Base-by-base conservation (phyloP, 148 eudicot species). In the Amaranthus hypochondriacus region DNA sequence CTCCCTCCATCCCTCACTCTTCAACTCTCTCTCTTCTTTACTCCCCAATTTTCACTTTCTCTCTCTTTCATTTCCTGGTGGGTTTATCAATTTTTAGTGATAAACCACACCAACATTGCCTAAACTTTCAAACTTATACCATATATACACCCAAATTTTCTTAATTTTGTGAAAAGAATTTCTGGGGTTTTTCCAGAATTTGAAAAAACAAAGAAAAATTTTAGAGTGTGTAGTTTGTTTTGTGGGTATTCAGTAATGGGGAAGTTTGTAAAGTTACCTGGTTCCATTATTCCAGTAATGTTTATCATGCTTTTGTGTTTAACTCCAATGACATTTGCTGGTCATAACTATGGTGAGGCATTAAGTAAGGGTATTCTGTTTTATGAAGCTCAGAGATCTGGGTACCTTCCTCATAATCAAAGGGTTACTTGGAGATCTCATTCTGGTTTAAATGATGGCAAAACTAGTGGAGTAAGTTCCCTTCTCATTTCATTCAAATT, bases 371-470 rank as follows among this genome's bases (percentile, higher is more conserved):
- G 99, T 79, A 82, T 94, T 81, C 77, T 95, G 63, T 95, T 95
- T 75, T 95, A 86, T 64, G 99, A 94, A 75, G 99, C 99, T 68
- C 99, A 95, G 69, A 88, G 99, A 87, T 95, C 99, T 78, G 99
- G 99, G 28, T 79, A 86, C 47, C 89, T 95, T 50, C 99, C 99
- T 14, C 67, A 75, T 43, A 57, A 66, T 66, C 99, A 95, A 68
- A 92, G 99, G 86, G 92, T 95, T 52, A 81, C 81, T 47, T 95
- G 99, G 99, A 87, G 99, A 72, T 86, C 92, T 21, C 72, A 89
- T 73, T 94, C 99, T 68, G 99, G 97, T 48, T 89, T 95, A 18
- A 63, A 76, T 71, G 99, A 95, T 56, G 99, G 99, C 70, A 95
- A 95, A 70, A 71, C 85, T 46, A 89, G 69, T 68, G 99, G 97